Percentiles rank a stretch among this genome's conserved stretches.
Conservation (phyloP, 2,329 filamentous ascomycete species). For the Cryphonectria carpinicola region DNA sequence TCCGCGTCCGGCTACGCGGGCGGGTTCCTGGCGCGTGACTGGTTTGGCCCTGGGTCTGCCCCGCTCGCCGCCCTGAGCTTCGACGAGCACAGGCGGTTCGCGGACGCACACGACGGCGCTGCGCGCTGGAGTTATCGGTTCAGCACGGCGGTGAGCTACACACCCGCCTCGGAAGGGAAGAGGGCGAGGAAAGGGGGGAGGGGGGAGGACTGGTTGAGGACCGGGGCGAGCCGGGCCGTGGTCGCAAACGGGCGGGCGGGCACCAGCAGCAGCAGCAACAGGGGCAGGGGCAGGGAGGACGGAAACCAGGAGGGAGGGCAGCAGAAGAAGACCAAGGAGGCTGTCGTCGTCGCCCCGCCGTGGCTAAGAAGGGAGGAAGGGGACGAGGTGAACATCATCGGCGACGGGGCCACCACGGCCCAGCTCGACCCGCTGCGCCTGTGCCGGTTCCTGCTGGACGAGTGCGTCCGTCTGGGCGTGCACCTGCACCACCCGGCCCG, state of each 20-base stretch:
- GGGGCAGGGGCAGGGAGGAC: conserved; percentile 8
- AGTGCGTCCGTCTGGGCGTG: conserved; percentile 64
- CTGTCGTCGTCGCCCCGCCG: conserved; percentile 40
- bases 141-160: conserved; percentile 62
- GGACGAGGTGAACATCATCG: conserved; percentile 64
- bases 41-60: conserved; percentile 64
- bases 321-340: conserved; percentile 34
- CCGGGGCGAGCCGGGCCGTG: conserved; percentile 66
- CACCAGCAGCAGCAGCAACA: too few relatives aligned
- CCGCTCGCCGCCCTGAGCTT: conserved; percentile 70
- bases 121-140: conserved; percentile 54
- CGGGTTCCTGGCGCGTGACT: conserved; percentile 75
- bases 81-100: conserved; percentile 67
- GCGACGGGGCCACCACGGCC: conserved; percentile 62
- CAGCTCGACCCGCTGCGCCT: conserved; percentile 71
- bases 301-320: conserved; percentile 14
- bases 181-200: conserved; percentile 43
- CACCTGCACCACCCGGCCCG: conserved; percentile 67
- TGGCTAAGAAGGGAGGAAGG: conserved; percentile 64
- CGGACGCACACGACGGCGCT: conserved; percentile 60
- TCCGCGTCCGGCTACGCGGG: conserved; percentile 76
- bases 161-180: conserved; percentile 31
- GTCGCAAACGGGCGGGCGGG: conserved; percentile 44
- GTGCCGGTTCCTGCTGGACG: conserved; percentile 66
- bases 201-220: conserved; percentile 67